Evolutionary conservation across 768 basidiomycete species (phyloP), one percentile per base, ranked within the genome.

Genomic region (Amanita rimosa): DNA sequence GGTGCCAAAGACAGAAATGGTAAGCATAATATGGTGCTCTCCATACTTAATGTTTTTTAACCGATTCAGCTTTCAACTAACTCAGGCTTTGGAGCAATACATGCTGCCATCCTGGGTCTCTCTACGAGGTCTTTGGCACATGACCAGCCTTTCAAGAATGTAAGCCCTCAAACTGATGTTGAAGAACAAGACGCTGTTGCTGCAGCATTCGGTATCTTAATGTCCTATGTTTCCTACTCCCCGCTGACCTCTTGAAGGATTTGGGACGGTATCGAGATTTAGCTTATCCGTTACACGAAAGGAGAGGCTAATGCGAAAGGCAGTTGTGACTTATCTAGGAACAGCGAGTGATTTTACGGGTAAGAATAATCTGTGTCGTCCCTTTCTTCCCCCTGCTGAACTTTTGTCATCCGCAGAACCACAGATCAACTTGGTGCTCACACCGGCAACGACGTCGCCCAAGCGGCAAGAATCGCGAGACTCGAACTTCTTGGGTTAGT

Each of bases 1-100:
- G 2, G 78, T 92, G 3, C 80, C 85, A 0, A 81, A 80, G 56
- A 71, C 82, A 0, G 92, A 95, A 55, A 62, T 95, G 62, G 93
- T 89, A 53, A 58, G 83, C 70, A 31, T 11, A 11, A 10, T 4
- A 11, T 13, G 13, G 31, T 14, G 21, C 13, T 24, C 36, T 37
- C 22, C 3, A 9, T 43, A 52, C 8, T 11, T 4, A n/a, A 24
- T 43, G 21, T 49, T 29, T 11, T 10, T 39, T n/a, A 49, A 41
- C 38, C 49, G 6, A 42, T 6, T 0, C 42, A 80, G 78, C 60
- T 72, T 42, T 74, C 78, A n/a, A 71, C 78, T 19, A 81, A 76
- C 52, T 75, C 87, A 1, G 86, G 88, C 3, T 95, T 90, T 58
- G 94, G 94, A 3, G 79, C 81, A 0, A 75, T 95, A 40, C 94